Conservation (phyloP, 345 rosid genomes). For the Eucalyptus tenuipes region DNA sequence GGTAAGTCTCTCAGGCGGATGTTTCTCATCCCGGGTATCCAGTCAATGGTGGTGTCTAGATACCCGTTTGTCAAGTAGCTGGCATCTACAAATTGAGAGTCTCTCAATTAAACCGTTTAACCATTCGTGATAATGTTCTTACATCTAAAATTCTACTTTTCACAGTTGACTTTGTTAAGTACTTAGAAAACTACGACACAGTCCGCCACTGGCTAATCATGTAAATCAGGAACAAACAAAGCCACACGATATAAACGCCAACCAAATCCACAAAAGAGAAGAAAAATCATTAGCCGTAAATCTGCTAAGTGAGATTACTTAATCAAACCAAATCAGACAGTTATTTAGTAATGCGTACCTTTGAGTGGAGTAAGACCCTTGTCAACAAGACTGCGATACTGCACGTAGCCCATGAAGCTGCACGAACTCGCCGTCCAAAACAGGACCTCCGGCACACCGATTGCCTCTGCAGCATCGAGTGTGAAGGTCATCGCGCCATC, state of each 20-base stretch:
- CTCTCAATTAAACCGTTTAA: not conserved
- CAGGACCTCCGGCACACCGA: not conserved
- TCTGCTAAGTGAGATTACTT: not conserved
- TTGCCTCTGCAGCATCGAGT: not conserved
- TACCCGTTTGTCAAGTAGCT: conserved; percentile 29
- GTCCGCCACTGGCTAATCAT: too few relatives aligned
- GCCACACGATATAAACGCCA: not conserved
- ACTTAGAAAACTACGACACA: not conserved
- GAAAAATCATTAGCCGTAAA: not conserved
- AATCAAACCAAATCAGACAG: not conserved
- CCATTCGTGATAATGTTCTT: not conserved
- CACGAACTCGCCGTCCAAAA: not conserved
- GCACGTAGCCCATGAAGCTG: not conserved
- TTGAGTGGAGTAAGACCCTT: not conserved
- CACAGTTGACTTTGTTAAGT: not conserved
- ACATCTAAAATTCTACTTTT: too few relatives aligned
- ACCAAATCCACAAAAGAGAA: not conserved
- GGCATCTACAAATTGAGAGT: conserved; percentile 13
- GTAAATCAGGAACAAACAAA: not conserved
- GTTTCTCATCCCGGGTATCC: conserved; percentile 28
- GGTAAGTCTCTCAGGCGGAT: conserved; percentile 35
- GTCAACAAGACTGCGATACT: not conserved
- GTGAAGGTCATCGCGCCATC: not conserved
- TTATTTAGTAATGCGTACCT: not conserved
- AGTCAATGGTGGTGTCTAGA: conserved; percentile 21